Conservation (phyloP, 1,284 basidiomycete species). For the Sanghuangporus sanghuang region DNA sequence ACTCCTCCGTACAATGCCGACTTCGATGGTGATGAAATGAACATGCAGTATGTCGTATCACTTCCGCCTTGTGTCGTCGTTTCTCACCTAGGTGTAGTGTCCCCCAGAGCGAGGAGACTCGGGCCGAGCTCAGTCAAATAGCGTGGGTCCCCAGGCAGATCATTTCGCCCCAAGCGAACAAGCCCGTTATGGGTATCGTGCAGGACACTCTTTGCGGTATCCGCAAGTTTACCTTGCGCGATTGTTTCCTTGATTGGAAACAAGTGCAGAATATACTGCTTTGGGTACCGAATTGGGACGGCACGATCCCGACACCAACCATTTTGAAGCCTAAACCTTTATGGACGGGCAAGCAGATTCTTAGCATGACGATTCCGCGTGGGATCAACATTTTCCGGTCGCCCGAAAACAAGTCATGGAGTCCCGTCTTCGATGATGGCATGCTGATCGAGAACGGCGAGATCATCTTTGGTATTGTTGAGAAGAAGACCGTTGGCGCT, state of each 20-base stretch:
- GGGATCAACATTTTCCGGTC: conserved; percentile 92
- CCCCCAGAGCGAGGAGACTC: conserved; percentile 98
- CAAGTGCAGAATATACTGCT: conserved; percentile 96
- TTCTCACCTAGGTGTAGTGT: conserved; percentile 49
- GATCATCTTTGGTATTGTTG: conserved; percentile 91
- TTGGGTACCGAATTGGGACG: conserved; percentile 98
- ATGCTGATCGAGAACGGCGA: conserved; percentile 98
- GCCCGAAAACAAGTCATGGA: conserved; percentile 75
- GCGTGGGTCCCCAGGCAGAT: conserved; percentile 99
- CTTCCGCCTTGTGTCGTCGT: neutral
- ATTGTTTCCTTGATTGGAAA: conserved; percentile 90
- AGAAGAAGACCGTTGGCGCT: conserved; percentile 98
- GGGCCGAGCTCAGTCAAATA: conserved; percentile 95
- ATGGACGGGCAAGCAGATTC: conserved; percentile 98
- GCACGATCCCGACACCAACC: conserved; percentile 85
- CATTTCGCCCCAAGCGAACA: conserved; percentile 98
- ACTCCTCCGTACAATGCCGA: conserved; percentile 94
- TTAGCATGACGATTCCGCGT: conserved; percentile 90
- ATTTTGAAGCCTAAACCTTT: conserved; percentile 96
- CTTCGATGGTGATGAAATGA: conserved; percentile 99
- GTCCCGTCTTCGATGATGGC: conserved; percentile 88
- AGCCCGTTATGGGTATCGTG: conserved; percentile 99
- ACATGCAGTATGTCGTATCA: conserved; percentile 81
- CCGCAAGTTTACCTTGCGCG: conserved; percentile 94
- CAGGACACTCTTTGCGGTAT: conserved; percentile 98